phyloP scores from a whole-genome alignment of 345 rosid species.

The Camelina hispida region DNA sequence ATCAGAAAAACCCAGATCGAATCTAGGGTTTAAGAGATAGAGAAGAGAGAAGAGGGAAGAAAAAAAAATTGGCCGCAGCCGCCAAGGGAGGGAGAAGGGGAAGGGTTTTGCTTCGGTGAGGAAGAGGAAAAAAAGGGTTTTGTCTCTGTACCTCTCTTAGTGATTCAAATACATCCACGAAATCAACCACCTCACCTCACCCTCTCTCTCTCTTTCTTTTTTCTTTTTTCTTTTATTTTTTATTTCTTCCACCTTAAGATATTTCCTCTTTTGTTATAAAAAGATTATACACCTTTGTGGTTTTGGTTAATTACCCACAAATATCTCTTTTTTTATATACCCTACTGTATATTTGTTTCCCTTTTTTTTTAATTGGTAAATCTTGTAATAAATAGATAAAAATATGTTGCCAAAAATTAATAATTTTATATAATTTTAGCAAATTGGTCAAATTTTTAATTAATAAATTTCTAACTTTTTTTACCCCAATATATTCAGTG shows the following conservation, averaged over 20 bases:
- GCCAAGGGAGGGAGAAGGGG: slow-evolving; percentile 12
- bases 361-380: background rate
- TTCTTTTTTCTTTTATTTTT: background rate
- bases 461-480: no score
- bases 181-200: background rate
- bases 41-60: slow-evolving; percentile 8
- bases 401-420: background rate
- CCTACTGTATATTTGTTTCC: background rate
- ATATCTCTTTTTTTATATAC: background rate
- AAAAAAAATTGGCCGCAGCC: background rate
- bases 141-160: slow-evolving; percentile 41
- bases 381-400: slow-evolving; percentile 15
- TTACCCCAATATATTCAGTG: background rate
- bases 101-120: slow-evolving; percentile 43
- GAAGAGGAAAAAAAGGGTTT: slow-evolving; percentile 46
- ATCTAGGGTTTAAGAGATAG: slow-evolving; percentile 41
- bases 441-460: background rate
- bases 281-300: background rate
- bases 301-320: slow-evolving; percentile 9
- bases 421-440: background rate
- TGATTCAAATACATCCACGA: slow-evolving; percentile 69
- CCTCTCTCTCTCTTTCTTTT: background rate
- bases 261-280: slow-evolving; percentile 34
- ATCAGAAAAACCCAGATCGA: slow-evolving; percentile 40
- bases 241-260: slow-evolving; percentile 38